These are phyloP conservation scores for Candida tallmaniae DNA, from an alignment of 805 yeast genomes.

Conservation along the genomic window DNA sequence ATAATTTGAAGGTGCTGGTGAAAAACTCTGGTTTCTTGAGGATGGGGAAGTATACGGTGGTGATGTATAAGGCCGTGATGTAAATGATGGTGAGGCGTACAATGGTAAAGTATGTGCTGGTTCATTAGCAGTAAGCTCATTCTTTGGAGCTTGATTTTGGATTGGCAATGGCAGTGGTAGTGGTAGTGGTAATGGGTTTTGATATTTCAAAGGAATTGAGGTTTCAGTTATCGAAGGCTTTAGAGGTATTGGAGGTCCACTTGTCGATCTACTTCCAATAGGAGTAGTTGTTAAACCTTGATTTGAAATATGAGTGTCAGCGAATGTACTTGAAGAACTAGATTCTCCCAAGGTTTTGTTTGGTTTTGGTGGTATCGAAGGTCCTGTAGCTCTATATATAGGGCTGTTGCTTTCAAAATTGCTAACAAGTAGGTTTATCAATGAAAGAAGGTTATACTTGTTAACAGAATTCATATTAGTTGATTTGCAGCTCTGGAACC, in stretches of 20 bases:
- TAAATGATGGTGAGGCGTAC: too few species aligned
- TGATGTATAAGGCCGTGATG: too few species aligned
- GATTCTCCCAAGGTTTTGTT: constrained; percentile 12
- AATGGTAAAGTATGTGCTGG: too few species aligned
- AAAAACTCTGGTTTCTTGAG: too few species aligned
- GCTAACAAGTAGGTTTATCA: constrained; percentile 26
- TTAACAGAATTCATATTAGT: constrained; percentile 4
- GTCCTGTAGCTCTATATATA: constrained; percentile 24
- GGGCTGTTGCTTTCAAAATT: constrained; percentile 44
- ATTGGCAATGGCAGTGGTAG: too few species aligned
- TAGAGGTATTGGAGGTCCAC: neutral
- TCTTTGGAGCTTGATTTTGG: too few species aligned
- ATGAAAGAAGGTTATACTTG: constrained; percentile 24
- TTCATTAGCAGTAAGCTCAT: too few species aligned
- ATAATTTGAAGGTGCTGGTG: too few species aligned
- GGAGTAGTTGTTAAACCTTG: neutral
- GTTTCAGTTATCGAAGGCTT: neutral
- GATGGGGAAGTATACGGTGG: too few species aligned
- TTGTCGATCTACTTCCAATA: constrained; percentile 15
- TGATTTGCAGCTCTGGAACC: constrained; percentile 35
- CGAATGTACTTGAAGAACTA: too few species aligned
- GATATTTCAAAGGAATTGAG: constrained; percentile 19
- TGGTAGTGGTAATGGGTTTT: constrained; percentile 26
- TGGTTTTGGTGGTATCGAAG: constrained; percentile 13
- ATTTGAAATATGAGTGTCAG: too few species aligned